These are phyloP conservation scores for Alternaria dauci DNA, from an alignment of 2,329 filamentous ascomycete species.

Conservation along the genomic window DNA sequence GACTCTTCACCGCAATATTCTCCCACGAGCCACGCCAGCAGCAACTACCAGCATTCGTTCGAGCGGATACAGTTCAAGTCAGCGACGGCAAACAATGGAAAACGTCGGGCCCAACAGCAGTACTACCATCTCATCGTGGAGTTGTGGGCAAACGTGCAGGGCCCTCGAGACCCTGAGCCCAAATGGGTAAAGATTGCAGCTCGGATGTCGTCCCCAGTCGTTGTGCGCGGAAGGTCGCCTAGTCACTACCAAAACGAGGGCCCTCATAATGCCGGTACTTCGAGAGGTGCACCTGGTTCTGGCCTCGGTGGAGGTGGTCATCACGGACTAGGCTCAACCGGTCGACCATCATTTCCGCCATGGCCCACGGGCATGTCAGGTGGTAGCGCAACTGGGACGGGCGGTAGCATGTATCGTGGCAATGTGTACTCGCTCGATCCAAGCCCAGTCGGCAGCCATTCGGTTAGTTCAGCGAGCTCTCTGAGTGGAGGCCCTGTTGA, in stretches of 20 bases:
- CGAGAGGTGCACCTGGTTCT: conserved; percentile 45
- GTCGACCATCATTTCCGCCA: conserved; percentile 56
- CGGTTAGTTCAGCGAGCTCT: conserved; percentile 56
- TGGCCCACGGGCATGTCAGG: conserved; percentile 48
- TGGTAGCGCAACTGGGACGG: conserved; percentile 38
- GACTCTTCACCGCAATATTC: conserved; percentile 46
- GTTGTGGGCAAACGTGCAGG: conserved; percentile 52
- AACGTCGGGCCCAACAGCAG: conserved; percentile 87
- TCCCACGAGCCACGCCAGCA: conserved; percentile 45
- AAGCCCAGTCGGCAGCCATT: conserved; percentile 53
- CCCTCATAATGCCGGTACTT: conserved; percentile 49
- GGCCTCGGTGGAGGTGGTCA: conserved; percentile 43
- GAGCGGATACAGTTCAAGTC: conserved; percentile 95
- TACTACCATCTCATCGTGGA: conserved; percentile 93
- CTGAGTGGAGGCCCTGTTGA: conserved; percentile 53
- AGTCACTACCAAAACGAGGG: conserved; percentile 59
- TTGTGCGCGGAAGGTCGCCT: conserved; percentile 52
- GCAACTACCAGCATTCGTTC: conserved; percentile 67
- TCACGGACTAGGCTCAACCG: conserved; percentile 73
- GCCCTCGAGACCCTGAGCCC: conserved; percentile 35
- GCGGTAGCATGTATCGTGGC: conserved; percentile 46
- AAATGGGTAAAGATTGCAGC: conserved; percentile 51
- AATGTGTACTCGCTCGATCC: conserved; percentile 51
- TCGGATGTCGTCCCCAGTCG: conserved; percentile 48
- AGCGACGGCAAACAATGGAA: conserved; percentile 92